Evolutionary conservation across 192 early-diverging fungal genomes (phyloP), one percentile per base, ranked within the genome.

Genomic region (Bifiguratus adelaidae): DNA sequence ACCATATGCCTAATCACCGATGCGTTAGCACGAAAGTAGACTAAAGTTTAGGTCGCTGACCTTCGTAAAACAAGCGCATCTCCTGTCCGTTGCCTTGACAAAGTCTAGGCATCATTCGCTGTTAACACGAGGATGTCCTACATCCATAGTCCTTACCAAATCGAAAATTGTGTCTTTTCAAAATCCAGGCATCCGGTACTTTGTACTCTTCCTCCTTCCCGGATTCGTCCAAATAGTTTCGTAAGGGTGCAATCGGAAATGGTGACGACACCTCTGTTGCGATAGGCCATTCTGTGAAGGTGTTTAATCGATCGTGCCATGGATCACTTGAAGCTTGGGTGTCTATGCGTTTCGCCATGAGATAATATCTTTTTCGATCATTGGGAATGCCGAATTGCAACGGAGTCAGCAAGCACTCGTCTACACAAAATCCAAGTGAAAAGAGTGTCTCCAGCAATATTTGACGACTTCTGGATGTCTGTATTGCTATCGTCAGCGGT

Each of bases 381-480:
- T 89, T 89, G 24, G 86, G 84, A n/a, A 83, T 71, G 24, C 83
- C 76, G 30, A 86, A 73, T 57, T 86, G 78, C 38, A 75, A 47
- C 6, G 86, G 83, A 3, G 77, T 78, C 47, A 89, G 57, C 21
- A 86, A 54, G 53, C 79, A 89, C 54, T 86, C 84, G 9, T 75
- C 56, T 41, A 82, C 71, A 6, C 72, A 55, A 49, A 84, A 89
- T 41, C 70, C 68, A 28, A 72, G 54, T 7, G 53, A 58, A 36
- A 56, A 48, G 13, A 89, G 57, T 47, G 77, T 55, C 5, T 48
- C 58, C 9, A 86, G 56, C 28, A 86, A 44, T 9, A 67, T 55
- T 11, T 73, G 60, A 4, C 81, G 68, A 8, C 75, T 81, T 42
- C 76, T 70, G 3, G 82, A 86, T 24, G 58, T 72, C 63, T 71